Base-by-base conservation (phyloP, 345 rosid genomes). In the Citrus hindsii region DNA sequence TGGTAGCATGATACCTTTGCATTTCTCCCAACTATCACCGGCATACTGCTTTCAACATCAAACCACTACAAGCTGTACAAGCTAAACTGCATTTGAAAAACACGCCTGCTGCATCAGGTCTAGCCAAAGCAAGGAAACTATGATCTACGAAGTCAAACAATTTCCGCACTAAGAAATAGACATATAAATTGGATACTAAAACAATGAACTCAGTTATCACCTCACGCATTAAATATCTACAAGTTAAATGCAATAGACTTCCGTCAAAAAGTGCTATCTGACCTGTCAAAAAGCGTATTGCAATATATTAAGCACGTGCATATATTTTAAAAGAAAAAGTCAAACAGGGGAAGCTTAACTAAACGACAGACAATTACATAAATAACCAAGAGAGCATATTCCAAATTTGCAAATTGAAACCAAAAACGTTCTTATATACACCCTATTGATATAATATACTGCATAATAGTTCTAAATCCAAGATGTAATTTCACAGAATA, bases 1-100 rank as follows among this genome's bases (percentile, higher is more conserved):
- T 89, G 32, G 91, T 75, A 90, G 90, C 74, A 88, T 93, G 98
- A 92, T 89, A 93, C 92, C 97, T 94, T 90, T 94, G 98, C 99
- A 97, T 97, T 85, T 91, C 95, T 94, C 91, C 98, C 86, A 81
- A 86, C 92, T 85, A 92, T 85, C 81, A 87, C 88, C 97, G 83
- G 93, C 98, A 91, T 92, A 85, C 88, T 89, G 92, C 90, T 88
- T 85, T 91, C 85, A 85, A 80, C 94, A 97, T 92, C 80, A 84
- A 88, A 68, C 18, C 18, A 61, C 27, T 63, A 81, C 60, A 70
- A 79, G 81, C 82, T 81, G 79, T 79, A 67, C 71, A 84, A 79
- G 78, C 81, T 61, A 83, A 79, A 80, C 87, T 83, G 88, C 91
- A 83, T 71, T 24, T 46, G 38, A 73, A 30, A 59, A 66, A 61